Percentiles rank a stretch among this genome's conserved stretches.
Conservation (phyloP, 2,329 filamentous ascomycete species). For the Gliomastix tumulicola region DNA sequence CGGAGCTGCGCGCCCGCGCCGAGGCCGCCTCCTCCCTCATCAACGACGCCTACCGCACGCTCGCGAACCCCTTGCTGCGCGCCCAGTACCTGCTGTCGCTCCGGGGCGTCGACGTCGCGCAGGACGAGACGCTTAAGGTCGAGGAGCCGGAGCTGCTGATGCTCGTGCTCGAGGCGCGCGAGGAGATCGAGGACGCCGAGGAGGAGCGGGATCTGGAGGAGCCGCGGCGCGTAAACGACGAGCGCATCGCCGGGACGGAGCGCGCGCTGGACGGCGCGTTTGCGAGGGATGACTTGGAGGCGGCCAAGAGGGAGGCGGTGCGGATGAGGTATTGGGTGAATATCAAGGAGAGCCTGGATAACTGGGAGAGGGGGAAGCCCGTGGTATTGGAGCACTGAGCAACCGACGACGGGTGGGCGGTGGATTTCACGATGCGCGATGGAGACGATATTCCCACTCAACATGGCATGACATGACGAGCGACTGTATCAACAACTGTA, state of each 20-base stretch:
- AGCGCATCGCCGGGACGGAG: slow-evolving; percentile 58
- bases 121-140: slow-evolving; percentile 68
- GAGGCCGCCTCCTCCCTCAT: slow-evolving; percentile 76
- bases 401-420: not conserved
- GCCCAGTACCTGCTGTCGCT: slow-evolving; percentile 83
- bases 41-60: slow-evolving; percentile 87
- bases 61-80: slow-evolving; percentile 68
- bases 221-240: slow-evolving; percentile 60
- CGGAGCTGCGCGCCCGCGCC: slow-evolving; percentile 50
- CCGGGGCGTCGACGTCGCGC: slow-evolving; percentile 68
- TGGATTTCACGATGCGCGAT: too few relatives aligned
- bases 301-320: slow-evolving; percentile 66
- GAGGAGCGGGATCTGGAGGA: slow-evolving; percentile 56
- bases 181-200: slow-evolving; percentile 65
- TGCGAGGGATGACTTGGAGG: slow-evolving; percentile 54
- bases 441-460: too few relatives aligned
- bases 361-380: slow-evolving; percentile 75
- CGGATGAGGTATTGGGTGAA: slow-evolving; percentile 86
- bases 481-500: too few relatives aligned
- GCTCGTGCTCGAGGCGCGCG: slow-evolving; percentile 73
- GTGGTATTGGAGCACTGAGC: slow-evolving; percentile 43
- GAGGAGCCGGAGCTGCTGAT: slow-evolving; percentile 65
- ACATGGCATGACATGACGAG: too few relatives aligned
- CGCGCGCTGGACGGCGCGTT: slow-evolving; percentile 58
- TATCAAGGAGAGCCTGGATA: slow-evolving; percentile 69